These are phyloP conservation scores for Adansonia digitata DNA, from an alignment of 345 rosid species.

Conservation along the genomic window DNA sequence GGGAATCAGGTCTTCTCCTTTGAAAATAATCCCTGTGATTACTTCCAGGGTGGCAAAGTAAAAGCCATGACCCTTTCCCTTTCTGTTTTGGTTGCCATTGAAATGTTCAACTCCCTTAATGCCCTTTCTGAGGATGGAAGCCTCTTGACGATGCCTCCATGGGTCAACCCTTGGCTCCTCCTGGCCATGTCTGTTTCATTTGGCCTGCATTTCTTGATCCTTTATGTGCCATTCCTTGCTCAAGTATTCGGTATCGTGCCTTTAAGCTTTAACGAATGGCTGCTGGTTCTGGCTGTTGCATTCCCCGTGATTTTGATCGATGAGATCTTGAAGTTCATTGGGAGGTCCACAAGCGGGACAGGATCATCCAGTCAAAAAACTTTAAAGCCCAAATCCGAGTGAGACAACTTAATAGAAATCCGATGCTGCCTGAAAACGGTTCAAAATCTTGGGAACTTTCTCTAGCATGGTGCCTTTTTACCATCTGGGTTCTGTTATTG, in stretches of 20 bases:
- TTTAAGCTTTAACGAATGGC: slow-evolving; percentile 67
- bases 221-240: slow-evolving; percentile 64
- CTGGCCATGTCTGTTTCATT: slow-evolving; percentile 62
- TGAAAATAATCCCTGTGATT: slow-evolving; percentile 49
- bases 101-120: slow-evolving; percentile 75
- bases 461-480: background rate
- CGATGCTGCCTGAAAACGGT: background rate
- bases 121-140: slow-evolving; percentile 74
- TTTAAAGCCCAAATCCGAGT: slow-evolving; percentile 59
- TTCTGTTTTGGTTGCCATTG: slow-evolving; percentile 66
- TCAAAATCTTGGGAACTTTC: background rate
- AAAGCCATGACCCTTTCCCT: slow-evolving; percentile 70
- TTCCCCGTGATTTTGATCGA: slow-evolving; percentile 64
- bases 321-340: slow-evolving; percentile 58
- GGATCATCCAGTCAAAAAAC: slow-evolving; percentile 30
- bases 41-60: slow-evolving; percentile 55
- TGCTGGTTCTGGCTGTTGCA: slow-evolving; percentile 50
- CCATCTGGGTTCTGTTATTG: background rate
- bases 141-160: slow-evolving; percentile 64
- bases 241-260: slow-evolving; percentile 62
- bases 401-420: background rate
- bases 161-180: slow-evolving; percentile 75
- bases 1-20: slow-evolving; percentile 46
- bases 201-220: slow-evolving; percentile 59
- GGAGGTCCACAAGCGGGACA: slow-evolving; percentile 51